Conservation (phyloP, 768 basidiomycete species). For the Calocera viscosa region DNA sequence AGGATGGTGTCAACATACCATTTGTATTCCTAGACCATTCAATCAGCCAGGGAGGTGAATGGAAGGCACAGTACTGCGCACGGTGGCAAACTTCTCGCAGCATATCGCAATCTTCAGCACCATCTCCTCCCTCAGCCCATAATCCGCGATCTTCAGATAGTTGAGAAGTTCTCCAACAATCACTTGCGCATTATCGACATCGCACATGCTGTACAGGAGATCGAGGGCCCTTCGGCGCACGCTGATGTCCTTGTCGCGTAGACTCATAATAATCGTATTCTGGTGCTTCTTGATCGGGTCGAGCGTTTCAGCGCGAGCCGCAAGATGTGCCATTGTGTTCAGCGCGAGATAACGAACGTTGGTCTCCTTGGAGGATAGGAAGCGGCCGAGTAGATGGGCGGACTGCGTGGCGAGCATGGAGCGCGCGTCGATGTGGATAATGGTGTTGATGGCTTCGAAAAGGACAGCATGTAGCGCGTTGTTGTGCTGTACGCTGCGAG, state of each 20-base stretch:
- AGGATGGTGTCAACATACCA: slow-evolving; percentile 99
- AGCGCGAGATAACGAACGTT: slow-evolving; percentile 95
- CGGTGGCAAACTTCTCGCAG: slow-evolving; percentile 96
- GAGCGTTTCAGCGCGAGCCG: slow-evolving; percentile 81
- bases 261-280: slow-evolving; percentile 82
- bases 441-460: slow-evolving; percentile 93
- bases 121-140: slow-evolving; percentile 94
- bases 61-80: slow-evolving; percentile 19
- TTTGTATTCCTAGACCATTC: slow-evolving; percentile 47
- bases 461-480: slow-evolving; percentile 97
- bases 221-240: slow-evolving; percentile 89
- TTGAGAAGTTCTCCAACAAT: slow-evolving; percentile 91
- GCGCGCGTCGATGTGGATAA: slow-evolving; percentile 87
- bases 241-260: slow-evolving; percentile 95
- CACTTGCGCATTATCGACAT: slow-evolving; percentile 87
- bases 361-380: slow-evolving; percentile 96
- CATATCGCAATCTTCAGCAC: slow-evolving; percentile 96
- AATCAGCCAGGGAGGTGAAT: slow-evolving; percentile 17
- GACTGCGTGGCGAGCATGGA: slow-evolving; percentile 81
- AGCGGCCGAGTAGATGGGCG: slow-evolving; percentile 81
- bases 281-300: slow-evolving; percentile 92
- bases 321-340: slow-evolving; percentile 97
- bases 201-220: slow-evolving; percentile 97
- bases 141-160: slow-evolving; percentile 93
- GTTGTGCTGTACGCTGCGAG: slow-evolving; percentile 93